Percentiles rank a stretch among this genome's conserved stretches.
Conservation (phyloP, 2,329 filamentous ascomycete genomes). For the Exophiala aquamarina region DNA sequence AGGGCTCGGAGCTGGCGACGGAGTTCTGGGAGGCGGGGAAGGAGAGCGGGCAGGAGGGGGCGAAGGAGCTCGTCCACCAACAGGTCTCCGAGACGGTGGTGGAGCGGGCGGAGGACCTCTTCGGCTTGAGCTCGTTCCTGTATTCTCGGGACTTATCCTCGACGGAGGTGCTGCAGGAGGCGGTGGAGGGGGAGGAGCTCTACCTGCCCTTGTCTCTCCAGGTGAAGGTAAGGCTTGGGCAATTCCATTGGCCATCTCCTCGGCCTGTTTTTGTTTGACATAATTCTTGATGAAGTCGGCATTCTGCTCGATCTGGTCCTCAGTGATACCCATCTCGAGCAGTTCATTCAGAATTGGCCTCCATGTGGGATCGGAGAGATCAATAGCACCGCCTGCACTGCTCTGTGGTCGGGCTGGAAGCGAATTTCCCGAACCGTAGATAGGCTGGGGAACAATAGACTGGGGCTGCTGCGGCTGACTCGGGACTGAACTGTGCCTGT, state of each 20-base stretch:
- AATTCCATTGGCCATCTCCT: slow-evolving; percentile 39
- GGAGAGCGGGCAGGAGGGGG: slow-evolving; percentile 46
- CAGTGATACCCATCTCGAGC: slow-evolving; percentile 64
- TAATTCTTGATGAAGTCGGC: slow-evolving; percentile 68
- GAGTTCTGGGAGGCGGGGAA: slow-evolving; percentile 65
- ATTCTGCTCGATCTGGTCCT: slow-evolving; percentile 67
- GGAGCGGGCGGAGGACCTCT: slow-evolving; percentile 63
- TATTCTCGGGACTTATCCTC: slow-evolving; percentile 61
- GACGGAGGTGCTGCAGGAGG: slow-evolving; percentile 56
- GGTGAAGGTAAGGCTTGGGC: slow-evolving; percentile 37
- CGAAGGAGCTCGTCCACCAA: slow-evolving; percentile 46
- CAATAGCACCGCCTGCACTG: slow-evolving; percentile 40
- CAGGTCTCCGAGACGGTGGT: slow-evolving; percentile 49
- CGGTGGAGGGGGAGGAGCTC: slow-evolving; percentile 54
- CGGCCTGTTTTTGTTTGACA: slow-evolving; percentile 62
- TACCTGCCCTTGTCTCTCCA: slow-evolving; percentile 38
- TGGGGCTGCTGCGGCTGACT: slow-evolving; percentile 27
- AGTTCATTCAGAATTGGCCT: slow-evolving; percentile 62
- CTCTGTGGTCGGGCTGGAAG: slow-evolving; percentile 31
- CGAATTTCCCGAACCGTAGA: slow-evolving; percentile 22
- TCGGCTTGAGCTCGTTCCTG: slow-evolving; percentile 52
- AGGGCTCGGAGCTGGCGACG: slow-evolving; percentile 64
- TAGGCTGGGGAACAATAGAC: slow-evolving; percentile 24
- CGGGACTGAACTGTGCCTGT: slow-evolving; percentile 48
- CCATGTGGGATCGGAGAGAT: slow-evolving; percentile 62